Evolutionary conservation across 2,329 filamentous ascomycete species (phyloP), one percentile per base, ranked within the genome.

Genomic region (Penicillium aurantiogriseum): DNA sequence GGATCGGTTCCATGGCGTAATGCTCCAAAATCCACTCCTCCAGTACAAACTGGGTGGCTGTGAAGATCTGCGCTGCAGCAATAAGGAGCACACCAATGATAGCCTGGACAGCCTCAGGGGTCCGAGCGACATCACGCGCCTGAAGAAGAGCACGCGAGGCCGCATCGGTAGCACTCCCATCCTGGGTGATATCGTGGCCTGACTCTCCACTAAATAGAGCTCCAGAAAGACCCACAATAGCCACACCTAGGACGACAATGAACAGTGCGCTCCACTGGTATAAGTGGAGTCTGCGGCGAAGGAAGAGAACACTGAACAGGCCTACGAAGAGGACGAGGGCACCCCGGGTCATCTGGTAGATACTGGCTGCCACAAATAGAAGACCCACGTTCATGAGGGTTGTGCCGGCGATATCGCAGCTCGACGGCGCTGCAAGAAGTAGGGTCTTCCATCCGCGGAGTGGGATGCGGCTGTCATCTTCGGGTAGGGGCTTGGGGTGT

Each of bases 341-440:
- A 9, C 94, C 94, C 58, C 94, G 83, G 1, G 93, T 97, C 94
- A 99, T 99, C 78, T 99, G 94, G 77, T 97, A 99, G 70, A 99
- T 97, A 59, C 91, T 95, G 1, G 94, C 91, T 13, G 91, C 94
- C 25, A 97, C 92, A 72, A 97, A 92, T 48, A 97, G 82, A 64
- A 99, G 81, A 4, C 94, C 94, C 5, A 91, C 90, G 71, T 99
- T 99, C 92, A 99, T 97, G 54, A 97, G 83, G 4, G 94, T 99
- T 5, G 94, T 99, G 47, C 91, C 94, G 25, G 90, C 86, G 63
- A 97, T 96, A 73, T 99, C 94, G 77, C 92, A 97, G 70, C 92
- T 88, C 42, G 94, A 90, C 1, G 94, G 94, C 11, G 96, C 79
- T 8, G 92, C 88, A 53, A 99, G 83, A 31, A 97, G 76, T 4